Percentiles rank a stretch among this genome's conserved stretches.
phyloP scores from a whole-genome alignment of 352 stramenopile species.

The Phytophthora cajani region DNA sequence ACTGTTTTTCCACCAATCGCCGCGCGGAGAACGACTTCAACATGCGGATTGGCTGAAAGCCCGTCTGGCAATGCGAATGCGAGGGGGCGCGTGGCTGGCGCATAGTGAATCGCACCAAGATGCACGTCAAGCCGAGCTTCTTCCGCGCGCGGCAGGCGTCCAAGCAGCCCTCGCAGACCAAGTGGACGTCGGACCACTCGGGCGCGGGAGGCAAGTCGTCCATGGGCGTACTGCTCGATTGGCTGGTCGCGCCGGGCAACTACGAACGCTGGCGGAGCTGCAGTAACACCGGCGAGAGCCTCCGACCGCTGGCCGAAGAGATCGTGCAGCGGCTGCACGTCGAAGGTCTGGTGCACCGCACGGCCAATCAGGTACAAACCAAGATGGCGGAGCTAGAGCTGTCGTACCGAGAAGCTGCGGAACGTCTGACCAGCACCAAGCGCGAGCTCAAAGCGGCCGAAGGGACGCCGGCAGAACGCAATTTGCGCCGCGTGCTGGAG shows the following conservation, averaged over 20 bases:
- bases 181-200: slow-evolving; percentile 41
- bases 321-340: slow-evolving; percentile 36
- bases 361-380: slow-evolving; percentile 23
- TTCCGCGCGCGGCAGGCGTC: slow-evolving; percentile 29
- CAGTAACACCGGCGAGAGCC: slow-evolving; percentile 4
- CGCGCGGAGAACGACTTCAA: slow-evolving; percentile 13
- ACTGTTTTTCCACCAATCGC: slow-evolving; percentile 29
- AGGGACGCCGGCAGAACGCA: slow-evolving; percentile 31
- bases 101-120: slow-evolving; percentile 9
- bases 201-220: slow-evolving; percentile 44
- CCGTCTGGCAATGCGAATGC: neutral
- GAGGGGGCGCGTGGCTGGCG: slow-evolving; percentile 1
- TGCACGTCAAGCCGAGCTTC: slow-evolving; percentile 42
- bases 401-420: slow-evolving; percentile 38
- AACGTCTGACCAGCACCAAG: slow-evolving; percentile 31
- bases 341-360: slow-evolving; percentile 37
- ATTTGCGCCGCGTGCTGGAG: slow-evolving; percentile 30
- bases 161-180: slow-evolving; percentile 7
- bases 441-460: slow-evolving; percentile 24
- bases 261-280: slow-evolving; percentile 49
- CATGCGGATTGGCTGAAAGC: slow-evolving; percentile 27
- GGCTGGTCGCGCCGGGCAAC: slow-evolving; percentile 44
- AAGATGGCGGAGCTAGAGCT: slow-evolving; percentile 48
- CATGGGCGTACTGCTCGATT: slow-evolving; percentile 59
- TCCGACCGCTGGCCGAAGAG: slow-evolving; percentile 29